phyloP scores from a whole-genome alignment of 345 rosid genomes.

The Cardamine chenopodiifolia region DNA sequence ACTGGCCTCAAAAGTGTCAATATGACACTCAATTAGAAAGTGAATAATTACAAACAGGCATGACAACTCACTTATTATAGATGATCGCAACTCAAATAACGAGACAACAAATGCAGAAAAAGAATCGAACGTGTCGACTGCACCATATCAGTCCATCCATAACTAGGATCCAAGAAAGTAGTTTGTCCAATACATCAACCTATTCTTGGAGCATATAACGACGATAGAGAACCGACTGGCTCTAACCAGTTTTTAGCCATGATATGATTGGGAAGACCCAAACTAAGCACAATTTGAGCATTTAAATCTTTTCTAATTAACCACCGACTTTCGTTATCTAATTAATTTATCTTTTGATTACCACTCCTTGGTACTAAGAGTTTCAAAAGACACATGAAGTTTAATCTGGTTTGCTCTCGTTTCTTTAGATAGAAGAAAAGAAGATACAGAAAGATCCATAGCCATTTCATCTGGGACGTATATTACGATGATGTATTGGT shows the following conservation, averaged over 20 bases:
- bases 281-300: background rate
- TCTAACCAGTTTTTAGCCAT: background rate
- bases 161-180: background rate
- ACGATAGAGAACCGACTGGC: background rate
- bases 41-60: slow-evolving; percentile 5
- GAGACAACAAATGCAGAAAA: slow-evolving; percentile 22
- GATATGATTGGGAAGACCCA: background rate
- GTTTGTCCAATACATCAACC: slow-evolving; percentile 23
- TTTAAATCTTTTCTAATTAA: background rate
- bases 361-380: background rate
- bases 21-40: background rate
- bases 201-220: slow-evolving; percentile 22
- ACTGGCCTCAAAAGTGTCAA: background rate
- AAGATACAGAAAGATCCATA: background rate
- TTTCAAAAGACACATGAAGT: slow-evolving; percentile 8
- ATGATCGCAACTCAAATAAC: slow-evolving; percentile 4
- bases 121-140: slow-evolving; percentile 28
- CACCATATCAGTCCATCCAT: slow-evolving; percentile 27
- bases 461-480: background rate
- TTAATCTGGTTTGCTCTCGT: background rate
- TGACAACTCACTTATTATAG: background rate
- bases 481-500: background rate
- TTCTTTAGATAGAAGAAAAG: background rate
- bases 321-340: slow-evolving; percentile 28
- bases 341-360: background rate